A percentile compares a stretch with the other conserved stretches of the same genome.
Evolutionary conservation across 768 basidiomycete genomes (phyloP).

Genomic region (Exidia glandulosa): DNA sequence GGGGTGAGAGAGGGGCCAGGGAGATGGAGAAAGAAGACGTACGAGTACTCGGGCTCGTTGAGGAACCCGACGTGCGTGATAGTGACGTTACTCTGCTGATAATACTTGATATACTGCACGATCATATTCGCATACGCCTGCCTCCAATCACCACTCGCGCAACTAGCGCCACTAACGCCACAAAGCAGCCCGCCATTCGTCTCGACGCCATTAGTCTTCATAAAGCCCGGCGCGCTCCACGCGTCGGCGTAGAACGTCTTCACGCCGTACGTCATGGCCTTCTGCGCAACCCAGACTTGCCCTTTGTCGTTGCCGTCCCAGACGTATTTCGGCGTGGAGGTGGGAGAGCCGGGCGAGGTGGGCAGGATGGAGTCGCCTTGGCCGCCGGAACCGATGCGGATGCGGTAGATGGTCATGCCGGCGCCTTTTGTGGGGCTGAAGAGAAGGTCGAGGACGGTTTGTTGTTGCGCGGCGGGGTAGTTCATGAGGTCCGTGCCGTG

Average conservation of each 20-base stretch:
- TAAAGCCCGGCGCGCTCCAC: conserved; percentile 7
- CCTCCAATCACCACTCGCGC: conserved; percentile 7
- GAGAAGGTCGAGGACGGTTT: conserved; percentile 3
- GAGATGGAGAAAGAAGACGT: not conserved
- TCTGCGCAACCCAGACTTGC: conserved; percentile 4
- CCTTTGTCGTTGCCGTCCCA: conserved; percentile 2
- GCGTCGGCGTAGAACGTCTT: conserved; percentile 7
- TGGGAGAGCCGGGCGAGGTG: not conserved
- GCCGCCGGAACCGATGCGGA: conserved; percentile 1
- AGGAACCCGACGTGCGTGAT: conserved; percentile 5
- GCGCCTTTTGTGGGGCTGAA: conserved; percentile 3
- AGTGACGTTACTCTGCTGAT: conserved; percentile 1
- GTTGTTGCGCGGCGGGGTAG: not conserved
- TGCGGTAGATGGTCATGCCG: conserved; percentile 5
- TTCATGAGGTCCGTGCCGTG: conserved; percentile 1
- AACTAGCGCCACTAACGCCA: conserved; percentile 5
- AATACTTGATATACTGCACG: conserved; percentile 7
- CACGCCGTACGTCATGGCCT: conserved; percentile 2
- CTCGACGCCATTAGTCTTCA: conserved; percentile 7
- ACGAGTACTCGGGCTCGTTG: conserved; percentile 7
- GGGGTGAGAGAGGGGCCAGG: too few relatives aligned
- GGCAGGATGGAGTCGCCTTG: not conserved
- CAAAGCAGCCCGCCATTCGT: conserved; percentile 3
- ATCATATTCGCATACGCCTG: conserved; percentile 8
- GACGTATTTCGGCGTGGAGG: conserved; percentile 1